Evolutionary conservation across 495 filamentous ascomycete genomes (phyloP).

Genomic region (Oidiodendron maius): DNA sequence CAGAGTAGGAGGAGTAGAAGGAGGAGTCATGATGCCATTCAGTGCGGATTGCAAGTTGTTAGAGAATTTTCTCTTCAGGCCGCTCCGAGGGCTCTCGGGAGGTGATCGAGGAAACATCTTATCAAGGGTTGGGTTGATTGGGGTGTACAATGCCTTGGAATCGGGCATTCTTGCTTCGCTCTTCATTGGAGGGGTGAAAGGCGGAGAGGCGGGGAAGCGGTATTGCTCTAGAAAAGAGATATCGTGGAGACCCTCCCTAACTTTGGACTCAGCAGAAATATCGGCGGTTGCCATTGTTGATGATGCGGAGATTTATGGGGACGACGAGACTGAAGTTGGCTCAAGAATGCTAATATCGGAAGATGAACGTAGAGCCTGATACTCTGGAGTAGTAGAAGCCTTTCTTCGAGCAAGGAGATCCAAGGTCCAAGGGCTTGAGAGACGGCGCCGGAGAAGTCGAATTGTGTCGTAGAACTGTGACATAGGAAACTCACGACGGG

Average conservation of each 20-base stretch:
- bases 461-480: neutral
- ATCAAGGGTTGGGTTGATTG: neutral
- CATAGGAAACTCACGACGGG: neutral
- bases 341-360: neutral
- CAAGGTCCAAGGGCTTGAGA: neutral
- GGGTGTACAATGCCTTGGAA: neutral
- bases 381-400: neutral
- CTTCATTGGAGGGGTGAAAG: neutral
- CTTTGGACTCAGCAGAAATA: neutral
- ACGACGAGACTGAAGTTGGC: neutral
- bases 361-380: neutral
- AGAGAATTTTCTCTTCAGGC: neutral
- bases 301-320: neutral
- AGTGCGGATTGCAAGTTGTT: neutral
- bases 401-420: neutral
- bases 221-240: neutral
- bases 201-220: neutral
- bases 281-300: neutral
- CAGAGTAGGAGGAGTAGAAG: neutral
- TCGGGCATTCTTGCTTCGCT: neutral
- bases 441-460: neutral
- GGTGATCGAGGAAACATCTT: neutral
- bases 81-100: neutral
- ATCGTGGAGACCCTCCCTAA: neutral
- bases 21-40: neutral